Percentiles rank a stretch among this genome's conserved stretches.
phyloP scores from a whole-genome alignment of 1,284 basidiomycete genomes.

The Mycosarcoma maydis region DNA sequence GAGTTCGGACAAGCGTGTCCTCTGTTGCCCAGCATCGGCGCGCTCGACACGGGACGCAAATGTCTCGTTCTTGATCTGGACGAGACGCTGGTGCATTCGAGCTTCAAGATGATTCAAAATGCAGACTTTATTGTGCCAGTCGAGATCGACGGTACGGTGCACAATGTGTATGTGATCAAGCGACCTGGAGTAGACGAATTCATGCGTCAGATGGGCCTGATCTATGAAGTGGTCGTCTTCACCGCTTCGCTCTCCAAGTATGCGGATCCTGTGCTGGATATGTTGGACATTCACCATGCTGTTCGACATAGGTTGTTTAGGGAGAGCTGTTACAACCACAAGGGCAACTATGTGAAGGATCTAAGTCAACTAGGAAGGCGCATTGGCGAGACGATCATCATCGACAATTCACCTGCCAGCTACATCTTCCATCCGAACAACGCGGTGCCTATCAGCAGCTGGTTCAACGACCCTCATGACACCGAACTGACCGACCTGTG shows the following conservation, averaged over 20 bases:
- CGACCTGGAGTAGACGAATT: conserved; percentile 97
- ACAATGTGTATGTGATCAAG: conserved; percentile 99
- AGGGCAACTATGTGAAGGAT: conserved; percentile 99
- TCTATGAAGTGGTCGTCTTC: conserved; percentile 98
- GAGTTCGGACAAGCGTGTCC: conserved; percentile 86
- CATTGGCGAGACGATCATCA: conserved; percentile 91
- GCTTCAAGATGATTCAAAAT: conserved; percentile 67
- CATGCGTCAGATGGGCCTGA: conserved; percentile 94
- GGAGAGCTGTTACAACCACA: conserved; percentile 98
- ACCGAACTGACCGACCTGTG: conserved; percentile 92
- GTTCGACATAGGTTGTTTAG: conserved; percentile 96
- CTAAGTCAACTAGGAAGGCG: conserved; percentile 93
- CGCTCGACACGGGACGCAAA: conserved; percentile 82
- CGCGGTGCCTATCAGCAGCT: conserved; percentile 96
- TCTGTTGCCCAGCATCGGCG: conserved; percentile 79
- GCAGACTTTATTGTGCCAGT: conserved; percentile 99
- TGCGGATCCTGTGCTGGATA: conserved; percentile 96
- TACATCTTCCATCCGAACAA: conserved; percentile 99
- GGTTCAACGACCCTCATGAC: conserved; percentile 87
- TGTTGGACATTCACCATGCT: conserved; percentile 88
- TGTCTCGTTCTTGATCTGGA: conserved; percentile 91
- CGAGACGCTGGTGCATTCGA: conserved; percentile 86
- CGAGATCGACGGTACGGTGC: conserved; percentile 96
- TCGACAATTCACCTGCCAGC: conserved; percentile 98
- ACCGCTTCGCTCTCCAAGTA: conserved; percentile 99